phyloP scores from a whole-genome alignment of 139 green algal species.

The Volvox africanus region DNA sequence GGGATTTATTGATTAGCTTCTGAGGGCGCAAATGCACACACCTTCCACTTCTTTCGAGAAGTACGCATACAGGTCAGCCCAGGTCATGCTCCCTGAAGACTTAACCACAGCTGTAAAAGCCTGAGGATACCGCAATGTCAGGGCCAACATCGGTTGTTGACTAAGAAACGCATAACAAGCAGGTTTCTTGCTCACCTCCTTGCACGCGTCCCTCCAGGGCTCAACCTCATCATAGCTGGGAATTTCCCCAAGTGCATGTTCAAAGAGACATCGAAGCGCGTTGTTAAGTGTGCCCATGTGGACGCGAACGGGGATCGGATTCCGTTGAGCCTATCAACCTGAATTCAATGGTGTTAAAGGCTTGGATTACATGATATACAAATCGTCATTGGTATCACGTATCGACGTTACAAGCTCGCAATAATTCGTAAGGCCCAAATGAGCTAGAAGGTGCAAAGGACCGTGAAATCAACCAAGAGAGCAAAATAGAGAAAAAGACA shows the following conservation, averaged over 20 bases:
- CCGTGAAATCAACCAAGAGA: too few species aligned
- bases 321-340: too few species aligned
- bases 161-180: not conserved
- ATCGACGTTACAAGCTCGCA: too few species aligned
- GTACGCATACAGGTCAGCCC: not conserved
- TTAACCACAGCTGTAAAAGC: not conserved
- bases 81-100: not conserved
- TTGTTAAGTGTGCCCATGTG: constrained; percentile 30
- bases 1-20: not conserved
- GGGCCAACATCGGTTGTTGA: not conserved
- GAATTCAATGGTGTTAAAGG: too few species aligned
- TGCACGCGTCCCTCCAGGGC: not conserved
- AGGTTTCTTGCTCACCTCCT: constrained; percentile 4
- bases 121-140: not conserved
- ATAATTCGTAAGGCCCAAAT: too few species aligned
- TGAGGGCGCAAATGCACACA: not conserved
- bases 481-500: too few species aligned
- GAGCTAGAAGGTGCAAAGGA: too few species aligned
- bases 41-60: constrained; percentile 21
- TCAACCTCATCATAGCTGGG: not conserved
- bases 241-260: constrained; percentile 10
- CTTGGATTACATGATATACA: too few species aligned
- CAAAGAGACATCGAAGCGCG: constrained; percentile 12
- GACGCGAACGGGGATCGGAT: too few species aligned
- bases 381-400: not conserved